Evolutionary conservation across 169 alveolate genomes (phyloP).

Genomic region (Eimeria falciformis): DNA sequence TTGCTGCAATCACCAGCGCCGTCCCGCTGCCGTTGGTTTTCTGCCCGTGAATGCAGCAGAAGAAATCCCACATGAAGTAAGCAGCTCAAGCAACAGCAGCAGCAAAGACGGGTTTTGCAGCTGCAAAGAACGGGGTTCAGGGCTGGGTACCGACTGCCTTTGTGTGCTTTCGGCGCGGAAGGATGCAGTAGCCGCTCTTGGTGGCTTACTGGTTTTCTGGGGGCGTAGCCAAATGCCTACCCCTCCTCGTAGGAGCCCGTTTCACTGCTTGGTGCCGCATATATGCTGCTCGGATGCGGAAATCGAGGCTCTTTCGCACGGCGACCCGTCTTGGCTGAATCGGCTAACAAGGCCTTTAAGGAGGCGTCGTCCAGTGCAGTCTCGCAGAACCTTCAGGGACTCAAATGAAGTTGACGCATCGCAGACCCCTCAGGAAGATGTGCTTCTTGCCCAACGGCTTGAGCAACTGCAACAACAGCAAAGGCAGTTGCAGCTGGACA

Average conservation of each 20-base stretch:
- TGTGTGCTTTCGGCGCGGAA: conserved; percentile 45
- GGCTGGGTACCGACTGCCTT: conserved; percentile 5
- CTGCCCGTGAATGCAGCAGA: not conserved
- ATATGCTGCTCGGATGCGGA: conserved; percentile 37
- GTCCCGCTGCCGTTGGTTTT: not conserved
- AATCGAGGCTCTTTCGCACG: conserved; percentile 54
- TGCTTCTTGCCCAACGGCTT: conserved; percentile 27
- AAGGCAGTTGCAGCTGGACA: not conserved
- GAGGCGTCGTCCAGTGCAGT: conserved; percentile 35
- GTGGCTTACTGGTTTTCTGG: conserved; percentile 30
- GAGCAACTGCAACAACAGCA: not conserved
- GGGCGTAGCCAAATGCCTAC: not conserved
- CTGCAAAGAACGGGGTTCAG: not conserved
- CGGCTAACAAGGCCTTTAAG: conserved; percentile 49
- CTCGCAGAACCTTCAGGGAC: conserved; percentile 12
- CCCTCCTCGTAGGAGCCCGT: conserved; percentile 18
- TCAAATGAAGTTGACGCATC: not conserved
- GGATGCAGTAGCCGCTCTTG: conserved; percentile 47
- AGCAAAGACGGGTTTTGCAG: not conserved
- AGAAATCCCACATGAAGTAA: not conserved
- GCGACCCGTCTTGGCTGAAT: conserved; percentile 44
- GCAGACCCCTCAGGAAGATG: conserved; percentile 9
- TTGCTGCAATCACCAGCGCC: conserved; percentile 26
- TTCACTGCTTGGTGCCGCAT: conserved; percentile 50
- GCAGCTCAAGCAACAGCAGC: conserved; percentile 14